Evolutionary conservation across 2,329 filamentous ascomycete genomes (phyloP), one percentile per base, ranked within the genome.

Genomic region (Colletotrichum sp.): DNA sequence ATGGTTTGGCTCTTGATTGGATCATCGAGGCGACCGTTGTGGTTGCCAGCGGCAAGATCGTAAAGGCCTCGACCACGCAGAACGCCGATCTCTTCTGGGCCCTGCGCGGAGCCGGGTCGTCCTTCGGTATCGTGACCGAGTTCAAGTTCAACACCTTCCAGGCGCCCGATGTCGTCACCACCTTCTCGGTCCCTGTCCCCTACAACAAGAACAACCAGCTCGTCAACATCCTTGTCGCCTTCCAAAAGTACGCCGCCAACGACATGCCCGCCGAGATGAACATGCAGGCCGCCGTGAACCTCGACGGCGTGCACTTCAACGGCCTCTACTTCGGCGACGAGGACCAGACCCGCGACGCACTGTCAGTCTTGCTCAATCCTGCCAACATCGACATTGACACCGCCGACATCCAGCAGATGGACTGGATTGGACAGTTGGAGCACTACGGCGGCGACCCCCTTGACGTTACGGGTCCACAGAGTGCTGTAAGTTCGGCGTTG

Each of bases 71-170:
- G 21, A 77, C 79, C 13, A 81, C 78, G 3, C 81, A 84, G 72
- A 84, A 87, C 77, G 34, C 77, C 1, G 86, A 87, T 34, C 81
- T 88, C 10, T 87, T 86, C 80, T 88, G 86, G 85, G 86, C 86
- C 10, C 71, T 88, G 15, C 84, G 84, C 10, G 86, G 86, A 18
- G 85, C 85, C 1, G 86, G 85, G 5, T 84, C 84, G 15, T 86
- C 84, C 13, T 87, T 87, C 72, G 86, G 85, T 24, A 82, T 88
- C 71, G 84, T 86, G 15, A 80, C 82, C 7, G 81, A 82, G 39
- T 86, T 86, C 78, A 80, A 82, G 72, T 84, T 87, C 79, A 80
- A 84, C 69, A 87, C 86, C 3, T 86, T 86, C 60, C 77, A 80
- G 7, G 85, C 82, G 0, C 85, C 86, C 3, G 66, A 80, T 7